Conservation (phyloP, 257 asterid genomes). For the Mitragyna speciosa region DNA sequence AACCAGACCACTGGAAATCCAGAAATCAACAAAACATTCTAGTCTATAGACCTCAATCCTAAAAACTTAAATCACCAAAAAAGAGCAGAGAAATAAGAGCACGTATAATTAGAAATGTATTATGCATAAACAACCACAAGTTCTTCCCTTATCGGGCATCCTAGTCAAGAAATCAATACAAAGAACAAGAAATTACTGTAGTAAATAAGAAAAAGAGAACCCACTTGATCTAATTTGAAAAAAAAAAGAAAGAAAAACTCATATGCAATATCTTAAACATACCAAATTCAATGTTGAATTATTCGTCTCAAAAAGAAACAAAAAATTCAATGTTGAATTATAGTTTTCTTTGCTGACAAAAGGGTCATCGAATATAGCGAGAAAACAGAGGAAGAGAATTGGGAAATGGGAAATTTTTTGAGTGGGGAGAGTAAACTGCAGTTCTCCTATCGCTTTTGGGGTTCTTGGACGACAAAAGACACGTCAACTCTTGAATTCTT, state of each 20-base stretch:
- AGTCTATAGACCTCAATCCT: too few relatives aligned
- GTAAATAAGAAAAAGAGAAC: slow-evolving; percentile 4
- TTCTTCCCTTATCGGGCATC: slow-evolving; percentile 3
- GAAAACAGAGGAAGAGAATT: neutral
- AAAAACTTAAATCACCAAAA: neutral
- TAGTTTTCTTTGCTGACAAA: neutral
- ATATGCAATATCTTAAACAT: neutral
- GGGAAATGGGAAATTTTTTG: neutral
- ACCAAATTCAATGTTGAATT: neutral
- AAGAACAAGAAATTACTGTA: neutral
- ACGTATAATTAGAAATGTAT: neutral
- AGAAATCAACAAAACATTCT: neutral
- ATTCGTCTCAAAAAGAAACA: neutral
- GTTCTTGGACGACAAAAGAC: slow-evolving; percentile 3
- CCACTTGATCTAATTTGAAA: slow-evolving; percentile 2
- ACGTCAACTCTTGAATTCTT: neutral
- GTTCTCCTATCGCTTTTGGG: neutral
- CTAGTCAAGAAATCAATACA: slow-evolving; percentile 8
- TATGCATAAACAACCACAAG: neutral
- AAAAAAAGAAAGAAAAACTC: neutral
- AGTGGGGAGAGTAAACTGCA: slow-evolving; percentile 4
- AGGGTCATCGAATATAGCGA: slow-evolving; percentile 7
- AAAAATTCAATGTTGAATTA: neutral
- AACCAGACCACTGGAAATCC: neutral
- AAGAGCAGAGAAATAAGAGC: neutral